phyloP scores from a whole-genome alignment of 1,284 basidiomycete species.

The Pseudozyma sp. region DNA sequence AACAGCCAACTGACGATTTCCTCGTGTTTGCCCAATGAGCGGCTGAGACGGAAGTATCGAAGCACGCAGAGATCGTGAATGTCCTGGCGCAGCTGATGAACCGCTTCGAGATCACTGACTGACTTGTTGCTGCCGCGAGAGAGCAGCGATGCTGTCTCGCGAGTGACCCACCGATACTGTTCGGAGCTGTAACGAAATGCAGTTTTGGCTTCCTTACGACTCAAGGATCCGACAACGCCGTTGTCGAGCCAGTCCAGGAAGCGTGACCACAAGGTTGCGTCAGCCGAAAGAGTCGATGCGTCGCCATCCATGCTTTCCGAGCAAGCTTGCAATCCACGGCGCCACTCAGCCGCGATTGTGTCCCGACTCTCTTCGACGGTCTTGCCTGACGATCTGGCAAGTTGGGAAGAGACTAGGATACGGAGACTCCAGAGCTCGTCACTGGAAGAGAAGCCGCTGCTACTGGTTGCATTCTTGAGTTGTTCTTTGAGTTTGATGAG shows the following conservation, averaged over 20 bases:
- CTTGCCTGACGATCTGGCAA: constrained; percentile 22
- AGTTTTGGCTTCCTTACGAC: constrained; percentile 27
- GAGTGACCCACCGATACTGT: constrained; percentile 43
- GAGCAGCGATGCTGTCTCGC: constrained; percentile 37
- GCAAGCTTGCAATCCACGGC: constrained; percentile 35
- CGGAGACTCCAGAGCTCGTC: constrained; percentile 48
- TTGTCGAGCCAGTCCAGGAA: constrained; percentile 47
- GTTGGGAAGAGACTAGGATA: constrained; percentile 24
- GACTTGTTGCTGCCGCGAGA: constrained; percentile 26
- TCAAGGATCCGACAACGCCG: constrained; percentile 12
- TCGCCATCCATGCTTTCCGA: constrained; percentile 11
- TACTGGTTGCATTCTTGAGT: constrained; percentile 33
- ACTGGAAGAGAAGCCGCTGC: constrained; percentile 17
- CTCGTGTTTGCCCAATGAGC: constrained; percentile 20
- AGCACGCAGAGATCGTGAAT: constrained; percentile 40
- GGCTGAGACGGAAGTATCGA: constrained; percentile 34
- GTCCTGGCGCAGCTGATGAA: constrained; percentile 30
- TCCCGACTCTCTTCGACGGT: constrained; percentile 16
- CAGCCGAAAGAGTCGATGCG: constrained; percentile 5
- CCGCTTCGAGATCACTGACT: constrained; percentile 20
- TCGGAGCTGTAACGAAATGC: constrained; percentile 29
- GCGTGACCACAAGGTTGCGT: constrained; percentile 29
- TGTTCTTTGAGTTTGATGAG: constrained; percentile 21
- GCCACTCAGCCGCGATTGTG: constrained; percentile 37
- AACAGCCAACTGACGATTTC: constrained; percentile 30